These are phyloP conservation scores for Kwoniella dejecticola DNA, from an alignment of 768 basidiomycete genomes.

Conservation along the genomic window DNA sequence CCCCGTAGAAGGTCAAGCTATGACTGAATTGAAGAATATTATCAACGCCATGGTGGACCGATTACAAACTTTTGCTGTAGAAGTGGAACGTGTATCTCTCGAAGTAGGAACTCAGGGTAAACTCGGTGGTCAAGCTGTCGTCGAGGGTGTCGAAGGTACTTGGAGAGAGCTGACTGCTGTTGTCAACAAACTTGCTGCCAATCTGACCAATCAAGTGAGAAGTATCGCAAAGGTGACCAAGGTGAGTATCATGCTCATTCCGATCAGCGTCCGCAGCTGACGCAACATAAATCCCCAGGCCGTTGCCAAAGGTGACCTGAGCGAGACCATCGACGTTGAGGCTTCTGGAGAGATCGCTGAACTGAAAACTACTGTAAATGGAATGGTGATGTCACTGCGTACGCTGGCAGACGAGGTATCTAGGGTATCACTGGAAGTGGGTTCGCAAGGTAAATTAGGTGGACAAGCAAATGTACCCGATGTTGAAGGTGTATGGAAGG, in stretches of 20 bases:
- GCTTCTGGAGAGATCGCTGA: slow-evolving; percentile 94
- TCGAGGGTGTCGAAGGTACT: slow-evolving; percentile 87
- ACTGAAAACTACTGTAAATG: slow-evolving; percentile 85
- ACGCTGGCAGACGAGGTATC: slow-evolving; percentile 91
- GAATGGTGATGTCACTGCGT: slow-evolving; percentile 82
- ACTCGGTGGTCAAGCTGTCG: slow-evolving; percentile 84
- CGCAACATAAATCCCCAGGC: no score
- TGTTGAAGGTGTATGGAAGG: slow-evolving; percentile 92
- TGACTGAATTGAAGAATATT: slow-evolving; percentile 73
- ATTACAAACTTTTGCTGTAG: slow-evolving; percentile 84
- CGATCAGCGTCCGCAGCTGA: no score
- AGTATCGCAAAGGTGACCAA: slow-evolving; percentile 95
- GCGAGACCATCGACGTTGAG: slow-evolving; percentile 82
- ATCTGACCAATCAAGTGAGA: slow-evolving; percentile 62
- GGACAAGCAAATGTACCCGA: slow-evolving; percentile 91
- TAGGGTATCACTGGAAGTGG: slow-evolving; percentile 64
- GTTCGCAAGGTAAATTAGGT: slow-evolving; percentile 72
- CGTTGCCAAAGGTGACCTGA: slow-evolving; percentile 82
- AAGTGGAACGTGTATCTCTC: slow-evolving; percentile 76
- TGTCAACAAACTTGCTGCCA: slow-evolving; percentile 66
- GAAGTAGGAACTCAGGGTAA: slow-evolving; percentile 63
- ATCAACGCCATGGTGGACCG: slow-evolving; percentile 63
- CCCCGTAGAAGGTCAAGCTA: slow-evolving; percentile 73
- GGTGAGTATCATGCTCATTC: no score
- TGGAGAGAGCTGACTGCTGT: slow-evolving; percentile 88